Conservation (phyloP, 345 rosid genomes). For the Euphorbia pulcherrima region DNA sequence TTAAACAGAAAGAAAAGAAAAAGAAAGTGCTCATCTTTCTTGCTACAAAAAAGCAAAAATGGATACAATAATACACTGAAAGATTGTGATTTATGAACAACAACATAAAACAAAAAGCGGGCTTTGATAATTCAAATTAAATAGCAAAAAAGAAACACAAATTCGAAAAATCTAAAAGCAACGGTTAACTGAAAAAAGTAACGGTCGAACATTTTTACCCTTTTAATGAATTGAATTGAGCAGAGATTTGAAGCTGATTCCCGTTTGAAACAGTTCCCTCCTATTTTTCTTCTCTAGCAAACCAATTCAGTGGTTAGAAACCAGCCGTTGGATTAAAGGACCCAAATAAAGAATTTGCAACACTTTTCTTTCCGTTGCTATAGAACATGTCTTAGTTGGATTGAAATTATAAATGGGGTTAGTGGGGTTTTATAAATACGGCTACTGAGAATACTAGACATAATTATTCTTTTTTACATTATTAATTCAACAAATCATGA, state of each 20-base stretch:
- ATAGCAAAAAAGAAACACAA: conserved; percentile 17
- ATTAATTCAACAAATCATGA: no score
- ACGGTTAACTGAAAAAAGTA: conserved; percentile 36
- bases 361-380: neutral
- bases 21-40: conserved; percentile 23
- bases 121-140: conserved; percentile 5
- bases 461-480: neutral
- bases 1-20: neutral
- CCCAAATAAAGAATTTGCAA: conserved; percentile 19
- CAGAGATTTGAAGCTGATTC: conserved; percentile 34
- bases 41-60: conserved; percentile 46
- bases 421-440: neutral
- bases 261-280: conserved; percentile 48
- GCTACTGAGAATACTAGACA: conserved; percentile 14
- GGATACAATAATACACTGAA: conserved; percentile 26
- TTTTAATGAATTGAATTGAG: conserved; percentile 15
- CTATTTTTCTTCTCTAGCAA: conserved; percentile 18
- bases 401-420: conserved; percentile 15
- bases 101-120: conserved; percentile 15
- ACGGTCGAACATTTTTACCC: conserved; percentile 44
- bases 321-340: conserved; percentile 19
- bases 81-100: neutral
- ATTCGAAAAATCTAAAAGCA: conserved; percentile 39
- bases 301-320: neutral
- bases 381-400: conserved; percentile 16